Conservation (phyloP, 306 rosid genomes). For the Lithocarpus polystachyus region DNA sequence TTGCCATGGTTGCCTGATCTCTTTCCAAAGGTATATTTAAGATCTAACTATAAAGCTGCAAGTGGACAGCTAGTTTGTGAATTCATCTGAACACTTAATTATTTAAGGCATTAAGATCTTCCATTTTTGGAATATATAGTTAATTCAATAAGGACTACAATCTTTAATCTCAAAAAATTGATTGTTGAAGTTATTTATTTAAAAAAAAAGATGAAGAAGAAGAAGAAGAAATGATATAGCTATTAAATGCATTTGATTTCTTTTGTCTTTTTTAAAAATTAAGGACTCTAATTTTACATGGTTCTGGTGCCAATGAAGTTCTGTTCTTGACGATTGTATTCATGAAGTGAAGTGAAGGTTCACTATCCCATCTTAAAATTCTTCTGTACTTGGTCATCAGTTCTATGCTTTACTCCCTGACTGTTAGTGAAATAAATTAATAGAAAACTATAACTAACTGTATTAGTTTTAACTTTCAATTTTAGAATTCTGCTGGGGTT, state of each 20-base stretch:
- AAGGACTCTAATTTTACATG: neutral
- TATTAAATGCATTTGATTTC: neutral
- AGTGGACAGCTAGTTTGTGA: neutral
- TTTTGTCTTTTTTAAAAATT: neutral
- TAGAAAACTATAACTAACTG: neutral
- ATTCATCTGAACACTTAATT: neutral
- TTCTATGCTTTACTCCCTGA: neutral
- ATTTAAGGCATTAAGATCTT: neutral
- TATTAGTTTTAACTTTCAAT: neutral
- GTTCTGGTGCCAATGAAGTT: slow-evolving; percentile 1
- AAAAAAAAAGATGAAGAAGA: neutral
- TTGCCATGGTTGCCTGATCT: neutral
- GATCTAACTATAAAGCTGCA: neutral
- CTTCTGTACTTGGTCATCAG: neutral
- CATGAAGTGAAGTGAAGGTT: neutral
- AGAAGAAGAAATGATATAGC: neutral
- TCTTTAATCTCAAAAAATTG: neutral
- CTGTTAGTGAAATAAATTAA: neutral
- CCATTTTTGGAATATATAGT: neutral
- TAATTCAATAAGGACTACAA: neutral
- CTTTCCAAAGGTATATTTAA: neutral
- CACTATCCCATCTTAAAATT: neutral
- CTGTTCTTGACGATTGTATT: slow-evolving; percentile 3
- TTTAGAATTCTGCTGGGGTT: slow-evolving; percentile 5
- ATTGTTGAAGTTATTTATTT: neutral